These are phyloP conservation scores for Tetradesmus lagerheimii DNA, from an alignment of 139 green algal species.

Conservation along the genomic window DNA sequence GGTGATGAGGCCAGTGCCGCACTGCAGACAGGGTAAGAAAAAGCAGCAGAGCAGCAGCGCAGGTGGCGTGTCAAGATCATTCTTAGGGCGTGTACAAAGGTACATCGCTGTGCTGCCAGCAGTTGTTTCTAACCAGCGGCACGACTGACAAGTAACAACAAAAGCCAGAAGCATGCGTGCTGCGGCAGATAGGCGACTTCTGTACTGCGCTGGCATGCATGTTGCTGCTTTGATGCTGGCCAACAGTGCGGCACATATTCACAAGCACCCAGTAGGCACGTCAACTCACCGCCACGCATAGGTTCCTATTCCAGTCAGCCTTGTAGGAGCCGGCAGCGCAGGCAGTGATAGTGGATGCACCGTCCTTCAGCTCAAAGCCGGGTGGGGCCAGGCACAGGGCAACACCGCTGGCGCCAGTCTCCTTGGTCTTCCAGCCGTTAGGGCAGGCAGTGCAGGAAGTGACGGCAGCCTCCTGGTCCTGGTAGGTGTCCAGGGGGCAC, in stretches of 20 bases:
- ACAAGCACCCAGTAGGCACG: not conserved
- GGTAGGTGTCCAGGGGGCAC: no score
- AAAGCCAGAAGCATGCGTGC: no score
- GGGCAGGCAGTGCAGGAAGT: no score
- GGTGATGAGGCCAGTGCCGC: not conserved
- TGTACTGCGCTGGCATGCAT: no score
- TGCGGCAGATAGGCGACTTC: no score
- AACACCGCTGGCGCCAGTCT: no score
- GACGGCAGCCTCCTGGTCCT: no score
- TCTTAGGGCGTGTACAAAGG: not conserved
- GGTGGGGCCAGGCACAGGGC: conserved; percentile 11
- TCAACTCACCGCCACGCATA: not conserved
- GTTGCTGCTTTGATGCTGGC: no score
- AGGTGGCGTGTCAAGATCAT: not conserved
- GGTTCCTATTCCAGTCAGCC: conserved; percentile 36
- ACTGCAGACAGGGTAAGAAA: not conserved
- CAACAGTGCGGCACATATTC: no score
- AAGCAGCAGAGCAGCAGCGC: not conserved
- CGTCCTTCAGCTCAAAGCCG: not conserved
- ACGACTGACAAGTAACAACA: no score
- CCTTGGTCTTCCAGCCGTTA: no score
- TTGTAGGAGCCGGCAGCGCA: not conserved
- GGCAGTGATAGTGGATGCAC: not conserved
- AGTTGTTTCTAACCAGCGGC: no score
- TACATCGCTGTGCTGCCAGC: not conserved